These are phyloP conservation scores for Microstroma glucosiphilum DNA, from an alignment of 1,284 basidiomycete genomes.

Conservation along the genomic window DNA sequence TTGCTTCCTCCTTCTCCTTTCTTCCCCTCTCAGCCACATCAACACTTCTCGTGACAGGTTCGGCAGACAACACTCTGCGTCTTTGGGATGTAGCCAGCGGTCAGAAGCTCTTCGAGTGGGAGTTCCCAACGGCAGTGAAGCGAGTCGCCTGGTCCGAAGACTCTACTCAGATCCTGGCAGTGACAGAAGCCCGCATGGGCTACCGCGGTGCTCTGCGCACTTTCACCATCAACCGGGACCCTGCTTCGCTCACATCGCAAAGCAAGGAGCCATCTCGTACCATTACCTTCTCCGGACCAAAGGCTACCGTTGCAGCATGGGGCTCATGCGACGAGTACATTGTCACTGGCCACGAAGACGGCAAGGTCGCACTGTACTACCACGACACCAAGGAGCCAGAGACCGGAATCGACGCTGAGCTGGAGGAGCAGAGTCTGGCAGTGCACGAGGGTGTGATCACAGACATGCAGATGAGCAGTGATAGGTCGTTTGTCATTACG, in stretches of 20 bases:
- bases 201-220: constrained; percentile 64
- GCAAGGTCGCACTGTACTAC: constrained; percentile 62
- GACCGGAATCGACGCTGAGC: constrained; percentile 65
- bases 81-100: constrained; percentile 87
- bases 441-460: constrained; percentile 55
- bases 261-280: constrained; percentile 39
- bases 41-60: constrained; percentile 77
- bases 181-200: constrained; percentile 96
- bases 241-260: constrained; percentile 40
- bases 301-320: constrained; percentile 91
- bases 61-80: constrained; percentile 78
- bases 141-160: constrained; percentile 74
- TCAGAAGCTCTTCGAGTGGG: constrained; percentile 73
- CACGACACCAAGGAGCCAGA: constrained; percentile 49
- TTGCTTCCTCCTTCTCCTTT: constrained; percentile 7
- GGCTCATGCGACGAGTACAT: constrained; percentile 72
- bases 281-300: constrained; percentile 54
- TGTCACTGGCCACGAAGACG: constrained; percentile 91
- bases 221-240: constrained; percentile 63
- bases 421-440: constrained; percentile 66
- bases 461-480: constrained; percentile 83
- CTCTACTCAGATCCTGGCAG: constrained; percentile 66
- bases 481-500: constrained; percentile 91
- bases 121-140: constrained; percentile 96
- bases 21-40: constrained; percentile 62